phyloP scores from a whole-genome alignment of 768 basidiomycete species.

The Lenzites betulinus region DNA sequence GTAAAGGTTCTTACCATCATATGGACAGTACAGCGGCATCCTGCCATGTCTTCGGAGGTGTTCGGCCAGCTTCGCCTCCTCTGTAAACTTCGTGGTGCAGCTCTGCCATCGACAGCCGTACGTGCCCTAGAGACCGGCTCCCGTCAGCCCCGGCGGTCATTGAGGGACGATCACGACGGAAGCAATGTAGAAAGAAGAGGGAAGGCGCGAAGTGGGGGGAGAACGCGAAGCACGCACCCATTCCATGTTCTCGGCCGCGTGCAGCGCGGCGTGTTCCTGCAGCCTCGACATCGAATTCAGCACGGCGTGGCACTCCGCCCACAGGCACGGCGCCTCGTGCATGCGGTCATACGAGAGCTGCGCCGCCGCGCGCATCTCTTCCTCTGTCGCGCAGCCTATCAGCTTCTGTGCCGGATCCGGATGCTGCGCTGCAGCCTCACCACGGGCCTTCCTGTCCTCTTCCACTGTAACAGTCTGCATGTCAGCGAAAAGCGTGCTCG shows the following conservation, averaged over 20 bases:
- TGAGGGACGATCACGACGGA: conserved; percentile 8
- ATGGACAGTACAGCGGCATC: conserved; percentile 47
- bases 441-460: conserved; percentile 2
- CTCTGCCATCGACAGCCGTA: conserved; percentile 58
- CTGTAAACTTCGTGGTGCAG: conserved; percentile 49
- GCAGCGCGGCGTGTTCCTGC: conserved; percentile 48
- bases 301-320: conserved; percentile 56
- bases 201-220: neutral
- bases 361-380: conserved; percentile 46
- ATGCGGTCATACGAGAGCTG: conserved; percentile 51
- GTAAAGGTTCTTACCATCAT: conserved; percentile 44
- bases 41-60: conserved; percentile 60
- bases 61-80: conserved; percentile 37
- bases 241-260: conserved; percentile 35
- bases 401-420: neutral
- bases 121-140: conserved; percentile 30
- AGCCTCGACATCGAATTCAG: conserved; percentile 56
- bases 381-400: conserved; percentile 33
- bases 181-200: neutral
- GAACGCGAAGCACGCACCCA: conserved; percentile 27
- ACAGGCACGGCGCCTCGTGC: conserved; percentile 53
- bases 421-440: neutral
- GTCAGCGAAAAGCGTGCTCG: neutral
- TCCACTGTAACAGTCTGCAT: neutral
- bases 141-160: conserved; percentile 8